Percentiles rank a stretch among this genome's conserved stretches.
phyloP scores from a whole-genome alignment of 768 basidiomycete genomes.

The Lactarius pseudohatsudake region DNA sequence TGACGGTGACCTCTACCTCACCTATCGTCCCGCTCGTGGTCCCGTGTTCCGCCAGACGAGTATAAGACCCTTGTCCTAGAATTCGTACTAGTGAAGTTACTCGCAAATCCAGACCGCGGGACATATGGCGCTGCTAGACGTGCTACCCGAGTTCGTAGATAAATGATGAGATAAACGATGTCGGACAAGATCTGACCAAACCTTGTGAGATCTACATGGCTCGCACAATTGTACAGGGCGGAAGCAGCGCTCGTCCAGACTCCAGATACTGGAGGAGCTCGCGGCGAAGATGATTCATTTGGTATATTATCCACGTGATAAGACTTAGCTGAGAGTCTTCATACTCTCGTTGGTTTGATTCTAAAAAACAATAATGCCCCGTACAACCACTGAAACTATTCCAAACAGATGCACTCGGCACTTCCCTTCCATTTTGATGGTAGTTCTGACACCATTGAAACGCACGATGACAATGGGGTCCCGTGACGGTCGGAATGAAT shows the following conservation, averaged over 20 bases:
- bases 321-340: background rate
- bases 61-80: slow-evolving; percentile 67
- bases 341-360: slow-evolving; percentile 36
- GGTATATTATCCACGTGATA: slow-evolving; percentile 16
- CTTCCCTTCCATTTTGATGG: no score
- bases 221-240: slow-evolving; percentile 50
- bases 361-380: background rate
- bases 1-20: slow-evolving; percentile 46
- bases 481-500: no score
- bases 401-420: background rate
- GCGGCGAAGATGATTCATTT: slow-evolving; percentile 75
- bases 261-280: slow-evolving; percentile 66
- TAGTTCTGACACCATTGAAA: background rate
- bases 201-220: slow-evolving; percentile 54
- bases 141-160: slow-evolving; percentile 70
- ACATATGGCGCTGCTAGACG: slow-evolving; percentile 94
- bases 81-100: slow-evolving; percentile 76
- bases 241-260: slow-evolving; percentile 75
- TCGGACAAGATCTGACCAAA: slow-evolving; percentile 91
- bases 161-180: slow-evolving; percentile 60
- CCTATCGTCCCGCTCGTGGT: slow-evolving; percentile 73
- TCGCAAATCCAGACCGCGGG: slow-evolving; percentile 86
- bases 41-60: slow-evolving; percentile 62
- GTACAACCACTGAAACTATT: background rate
- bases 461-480: background rate